phyloP scores from a whole-genome alignment of 75 land plant species.

The Pinus tabuliformis region DNA sequence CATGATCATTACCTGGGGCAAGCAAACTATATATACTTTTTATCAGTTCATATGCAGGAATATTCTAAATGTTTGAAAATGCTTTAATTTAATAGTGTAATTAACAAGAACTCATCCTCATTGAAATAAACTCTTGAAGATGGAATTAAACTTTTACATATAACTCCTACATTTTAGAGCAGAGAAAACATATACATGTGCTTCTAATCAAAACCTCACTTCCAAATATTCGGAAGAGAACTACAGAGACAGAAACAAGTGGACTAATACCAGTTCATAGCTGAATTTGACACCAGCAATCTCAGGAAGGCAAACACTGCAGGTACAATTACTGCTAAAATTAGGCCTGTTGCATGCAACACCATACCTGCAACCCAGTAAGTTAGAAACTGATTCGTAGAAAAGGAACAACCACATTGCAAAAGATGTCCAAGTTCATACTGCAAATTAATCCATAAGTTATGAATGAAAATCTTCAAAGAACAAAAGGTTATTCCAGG shows the following conservation, averaged over 20 bases:
- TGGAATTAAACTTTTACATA: neutral
- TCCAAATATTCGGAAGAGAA: neutral
- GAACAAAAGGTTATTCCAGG: neutral
- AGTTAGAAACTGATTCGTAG: neutral
- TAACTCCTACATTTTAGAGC: neutral
- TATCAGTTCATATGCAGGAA: neutral
- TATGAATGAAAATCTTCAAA: neutral
- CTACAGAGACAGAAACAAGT: constrained; percentile 1
- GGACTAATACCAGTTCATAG: constrained; percentile 72
- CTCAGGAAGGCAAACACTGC: constrained; percentile 56
- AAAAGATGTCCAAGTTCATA: neutral
- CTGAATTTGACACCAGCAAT: constrained; percentile 53
- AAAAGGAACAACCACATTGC: no score
- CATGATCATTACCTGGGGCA: neutral
- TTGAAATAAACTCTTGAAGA: neutral
- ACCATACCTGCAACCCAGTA: constrained; percentile 45
- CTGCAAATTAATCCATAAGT: neutral
- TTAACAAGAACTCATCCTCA: neutral
- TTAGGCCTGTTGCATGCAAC: constrained; percentile 45
- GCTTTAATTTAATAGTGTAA: neutral
- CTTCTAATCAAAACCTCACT: neutral
- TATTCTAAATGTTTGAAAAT: neutral
- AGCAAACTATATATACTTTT: neutral
- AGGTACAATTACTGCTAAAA: constrained; percentile 70
- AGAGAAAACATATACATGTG: neutral